Base-by-base conservation (phyloP, 257 asterid genomes). In the Cinchona pubescens region DNA sequence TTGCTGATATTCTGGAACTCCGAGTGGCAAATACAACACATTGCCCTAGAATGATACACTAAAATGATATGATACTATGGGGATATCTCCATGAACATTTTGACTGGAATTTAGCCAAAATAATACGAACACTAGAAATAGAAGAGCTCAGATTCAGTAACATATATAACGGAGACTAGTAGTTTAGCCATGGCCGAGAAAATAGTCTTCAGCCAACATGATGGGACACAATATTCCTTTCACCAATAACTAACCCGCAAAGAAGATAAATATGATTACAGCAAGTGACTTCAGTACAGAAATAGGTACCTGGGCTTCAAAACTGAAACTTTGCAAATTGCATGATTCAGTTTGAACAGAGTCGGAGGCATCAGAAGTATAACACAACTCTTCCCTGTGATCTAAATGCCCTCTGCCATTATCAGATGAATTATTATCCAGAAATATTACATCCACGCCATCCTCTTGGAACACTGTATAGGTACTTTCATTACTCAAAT, bases 401-500 rank as follows among this genome's bases (percentile, higher is more conserved):
- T 82, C 88, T 23, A 82, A 76, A 80, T 76, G 83, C 59, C 79
- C 76, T 58, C n/a, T 68, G 69, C 76, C 84, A 76, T 72, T 73
- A 81, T 82, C 82, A 53, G 69, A 48, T 73, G 88, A 85, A 73
- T 71, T 66, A 76, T 75, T 84, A 51, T 90, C 94, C 84, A 82
- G 74, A 81, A 83, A 85, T 65, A 89, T 83, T 61, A 95, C 75
- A 79, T 95, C 93, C 66, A 95, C 99, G 56, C 91, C 92, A 87
- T 95, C 99, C 82, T 95, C 98, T 21, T 58, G 88, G 65, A 86
- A 88, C 75, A 90, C 87, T 73, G 91, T 82, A 79, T 85, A 95
- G 86, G 92, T 83, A 90, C 99, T 95, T 77, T 88, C 97, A 81
- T 87, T 88, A 87, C 96, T 90, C 85, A 95, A 78, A 79, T 89